Conservation (phyloP, 805 yeast genomes). For the Ogataea degrootiae region DNA sequence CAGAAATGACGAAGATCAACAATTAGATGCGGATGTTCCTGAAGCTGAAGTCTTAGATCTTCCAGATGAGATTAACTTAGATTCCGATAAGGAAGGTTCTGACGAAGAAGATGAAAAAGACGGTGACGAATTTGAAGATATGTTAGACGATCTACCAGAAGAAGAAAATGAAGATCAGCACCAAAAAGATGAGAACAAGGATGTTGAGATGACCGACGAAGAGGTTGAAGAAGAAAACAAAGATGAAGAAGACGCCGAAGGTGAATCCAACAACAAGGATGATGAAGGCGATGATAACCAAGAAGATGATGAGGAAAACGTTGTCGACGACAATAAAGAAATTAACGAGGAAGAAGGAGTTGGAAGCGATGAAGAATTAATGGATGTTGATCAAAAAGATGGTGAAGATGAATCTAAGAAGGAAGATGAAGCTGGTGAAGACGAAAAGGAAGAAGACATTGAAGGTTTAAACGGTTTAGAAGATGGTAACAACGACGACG, state of each 20-base stretch:
- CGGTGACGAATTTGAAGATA: conserved; percentile 26
- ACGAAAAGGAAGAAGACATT: conserved; percentile 23
- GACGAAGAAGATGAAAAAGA: conserved; percentile 35
- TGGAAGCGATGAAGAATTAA: conserved; percentile 29
- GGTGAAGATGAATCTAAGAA: conserved; percentile 23
- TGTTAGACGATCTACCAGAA: conserved; percentile 14
- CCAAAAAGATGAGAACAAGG: conserved; percentile 15
- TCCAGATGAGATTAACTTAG: conserved; percentile 89
- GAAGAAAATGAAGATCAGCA: conserved; percentile 23
- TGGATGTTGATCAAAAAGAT: conserved; percentile 19
- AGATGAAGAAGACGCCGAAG: conserved; percentile 28
- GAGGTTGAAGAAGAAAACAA: conserved; percentile 25
- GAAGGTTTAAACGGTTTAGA: conserved; percentile 29
- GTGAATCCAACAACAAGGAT: conserved; percentile 15
- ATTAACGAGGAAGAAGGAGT: conserved; percentile 27
- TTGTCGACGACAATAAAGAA: conserved; percentile 16
- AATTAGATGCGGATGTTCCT: conserved; percentile 68
- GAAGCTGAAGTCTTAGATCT: conserved; percentile 84
- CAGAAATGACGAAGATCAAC: conserved; percentile 61
- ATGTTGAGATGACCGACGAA: conserved; percentile 27
- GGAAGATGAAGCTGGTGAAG: conserved; percentile 32
- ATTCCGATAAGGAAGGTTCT: conserved; percentile 64
- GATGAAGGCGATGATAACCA: conserved; percentile 25
- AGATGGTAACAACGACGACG: conserved; percentile 31
- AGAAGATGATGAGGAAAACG: conserved; percentile 18